Conservation (phyloP, 257 asterid genomes). For the Gentiana macrophylla region DNA sequence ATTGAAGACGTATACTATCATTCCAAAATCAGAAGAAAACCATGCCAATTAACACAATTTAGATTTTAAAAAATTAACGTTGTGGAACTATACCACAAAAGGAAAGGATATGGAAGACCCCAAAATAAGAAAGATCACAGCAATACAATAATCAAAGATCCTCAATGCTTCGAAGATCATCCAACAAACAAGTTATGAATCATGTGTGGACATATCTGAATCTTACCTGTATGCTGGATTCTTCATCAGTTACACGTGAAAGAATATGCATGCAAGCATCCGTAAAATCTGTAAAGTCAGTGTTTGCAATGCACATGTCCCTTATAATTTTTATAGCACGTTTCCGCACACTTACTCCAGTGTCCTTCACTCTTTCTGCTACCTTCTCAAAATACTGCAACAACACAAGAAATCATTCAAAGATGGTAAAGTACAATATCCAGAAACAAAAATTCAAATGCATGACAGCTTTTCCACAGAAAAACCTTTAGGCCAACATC, state of each 20-base stretch:
- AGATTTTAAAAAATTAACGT: too few species aligned
- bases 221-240: slow-evolving; percentile 90
- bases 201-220: slow-evolving; percentile 1
- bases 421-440: slow-evolving; percentile 14
- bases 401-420: slow-evolving; percentile 14
- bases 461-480: neutral
- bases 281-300: slow-evolving; percentile 55
- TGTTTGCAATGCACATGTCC: slow-evolving; percentile 86
- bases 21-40: too few species aligned
- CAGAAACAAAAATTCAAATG: neutral
- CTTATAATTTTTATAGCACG: slow-evolving; percentile 90
- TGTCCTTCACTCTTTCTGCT: slow-evolving; percentile 93
- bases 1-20: too few species aligned
- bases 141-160: too few species aligned
- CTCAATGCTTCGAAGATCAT: too few species aligned
- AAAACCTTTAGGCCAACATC: slow-evolving; percentile 97
- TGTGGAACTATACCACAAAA: too few species aligned
- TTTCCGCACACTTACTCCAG: slow-evolving; percentile 97
- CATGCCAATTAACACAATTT: too few species aligned
- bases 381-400: slow-evolving; percentile 92
- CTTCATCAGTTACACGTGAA: slow-evolving; percentile 92
- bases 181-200: too few species aligned
- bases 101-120: too few species aligned
- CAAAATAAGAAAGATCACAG: too few species aligned
- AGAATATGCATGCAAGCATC: slow-evolving; percentile 81